Percentiles rank a stretch among this genome's conserved stretches.
Conservation (phyloP, 345 rosid species). For the Salix exigua region DNA sequence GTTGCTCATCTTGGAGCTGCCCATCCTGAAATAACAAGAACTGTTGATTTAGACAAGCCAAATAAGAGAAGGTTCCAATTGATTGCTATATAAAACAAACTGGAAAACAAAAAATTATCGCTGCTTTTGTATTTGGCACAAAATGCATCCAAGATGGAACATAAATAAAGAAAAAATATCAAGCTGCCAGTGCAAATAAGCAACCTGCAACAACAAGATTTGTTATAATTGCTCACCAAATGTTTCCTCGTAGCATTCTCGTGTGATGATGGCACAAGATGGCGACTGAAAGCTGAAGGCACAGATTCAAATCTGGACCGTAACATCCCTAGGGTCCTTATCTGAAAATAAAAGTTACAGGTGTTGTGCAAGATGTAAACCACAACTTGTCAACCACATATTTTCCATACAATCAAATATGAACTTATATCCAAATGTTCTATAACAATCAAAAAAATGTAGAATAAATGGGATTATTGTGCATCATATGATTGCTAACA, state of each 20-base stretch:
- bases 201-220: neutral
- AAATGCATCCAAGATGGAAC: neutral
- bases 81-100: neutral
- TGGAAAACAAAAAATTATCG: neutral
- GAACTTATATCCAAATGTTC: neutral
- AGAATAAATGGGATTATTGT: neutral
- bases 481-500: neutral
- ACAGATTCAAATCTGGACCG: conserved; percentile 78
- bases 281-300: conserved; percentile 59
- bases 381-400: conserved; percentile 1
- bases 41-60: conserved; percentile 12
- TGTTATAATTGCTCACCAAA: conserved; percentile 33
- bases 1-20: too few relatives aligned
- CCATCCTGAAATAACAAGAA: conserved; percentile 51
- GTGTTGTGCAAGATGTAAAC: conserved; percentile 14
- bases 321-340: conserved; percentile 91
- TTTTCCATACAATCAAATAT: neutral
- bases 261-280: conserved; percentile 58
- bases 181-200: neutral
- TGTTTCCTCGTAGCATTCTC: conserved; percentile 26
- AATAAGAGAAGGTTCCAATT: neutral
- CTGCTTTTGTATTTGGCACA: neutral
- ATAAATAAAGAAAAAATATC: neutral
- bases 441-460: neutral
- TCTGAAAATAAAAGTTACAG: conserved; percentile 41